Conservation (phyloP, 805 yeast genomes). For the Saccharomycopsis lassenensis region DNA sequence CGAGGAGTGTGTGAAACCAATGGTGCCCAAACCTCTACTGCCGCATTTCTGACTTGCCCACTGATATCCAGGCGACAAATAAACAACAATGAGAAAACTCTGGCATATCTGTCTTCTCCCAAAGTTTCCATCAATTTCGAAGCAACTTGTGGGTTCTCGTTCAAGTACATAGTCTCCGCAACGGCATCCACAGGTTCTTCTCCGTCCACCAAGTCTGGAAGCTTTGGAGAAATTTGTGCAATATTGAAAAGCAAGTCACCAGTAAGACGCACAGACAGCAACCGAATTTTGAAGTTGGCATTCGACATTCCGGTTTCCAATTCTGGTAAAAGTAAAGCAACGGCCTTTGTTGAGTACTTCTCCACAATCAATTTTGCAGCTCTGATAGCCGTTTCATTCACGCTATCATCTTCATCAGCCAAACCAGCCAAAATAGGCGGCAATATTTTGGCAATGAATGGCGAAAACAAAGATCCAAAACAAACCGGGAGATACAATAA, state of each 20-base stretch:
- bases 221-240: slow-evolving; percentile 77
- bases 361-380: slow-evolving; percentile 88
- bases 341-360: slow-evolving; percentile 86
- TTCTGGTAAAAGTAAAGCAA: slow-evolving; percentile 88
- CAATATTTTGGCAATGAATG: slow-evolving; percentile 73
- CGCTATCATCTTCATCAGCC: slow-evolving; percentile 80
- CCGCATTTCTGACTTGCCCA: slow-evolving; percentile 76
- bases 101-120: slow-evolving; percentile 83
- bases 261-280: slow-evolving; percentile 87
- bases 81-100: slow-evolving; percentile 74
- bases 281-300: slow-evolving; percentile 72
- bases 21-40: slow-evolving; percentile 94
- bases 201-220: slow-evolving; percentile 39
- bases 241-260: slow-evolving; percentile 93
- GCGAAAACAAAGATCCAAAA: slow-evolving; percentile 84
- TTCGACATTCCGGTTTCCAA: slow-evolving; percentile 83
- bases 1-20: slow-evolving; percentile 92
- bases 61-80: slow-evolving; percentile 90
- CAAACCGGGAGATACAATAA: slow-evolving; percentile 86
- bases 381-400: slow-evolving; percentile 81
- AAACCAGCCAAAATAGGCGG: slow-evolving; percentile 89
- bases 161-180: slow-evolving; percentile 19
- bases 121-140: slow-evolving; percentile 62
- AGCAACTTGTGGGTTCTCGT: slow-evolving; percentile 8
- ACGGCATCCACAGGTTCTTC: slow-evolving; percentile 23